A percentile compares a stretch with the other conserved stretches of the same genome.
phyloP scores from a whole-genome alignment of 176 grass and related monocot genomes.

The Triticum dicoccoides region DNA sequence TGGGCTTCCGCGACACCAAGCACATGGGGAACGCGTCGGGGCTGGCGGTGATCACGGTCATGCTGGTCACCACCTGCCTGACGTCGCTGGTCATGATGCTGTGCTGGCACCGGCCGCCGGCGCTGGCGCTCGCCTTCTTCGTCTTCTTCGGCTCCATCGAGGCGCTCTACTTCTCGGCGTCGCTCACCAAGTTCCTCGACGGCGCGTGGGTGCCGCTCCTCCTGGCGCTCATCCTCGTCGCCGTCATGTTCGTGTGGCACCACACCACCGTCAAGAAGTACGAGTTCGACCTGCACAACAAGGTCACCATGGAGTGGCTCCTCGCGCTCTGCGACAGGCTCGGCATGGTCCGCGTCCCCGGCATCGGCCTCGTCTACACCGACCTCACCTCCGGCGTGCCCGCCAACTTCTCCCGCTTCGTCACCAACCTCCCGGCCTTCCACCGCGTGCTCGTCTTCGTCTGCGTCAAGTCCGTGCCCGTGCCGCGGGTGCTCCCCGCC shows the following conservation, averaged over 20 bases:
- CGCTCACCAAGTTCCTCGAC: conserved; percentile 86
- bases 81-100: conserved; percentile 83
- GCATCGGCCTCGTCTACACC: conserved; percentile 93
- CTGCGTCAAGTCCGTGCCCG: conserved; percentile 85
- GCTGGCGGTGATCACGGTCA: conserved; percentile 89
- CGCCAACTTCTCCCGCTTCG: conserved; percentile 95
- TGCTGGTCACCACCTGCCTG: conserved; percentile 93
- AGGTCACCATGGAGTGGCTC: conserved; percentile 93
- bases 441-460: conserved; percentile 91
- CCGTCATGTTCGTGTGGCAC: conserved; percentile 94
- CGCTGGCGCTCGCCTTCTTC: conserved; percentile 66
- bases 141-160: conserved; percentile 92
- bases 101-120: conserved; percentile 77
- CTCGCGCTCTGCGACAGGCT: conserved; percentile 74
- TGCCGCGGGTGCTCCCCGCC: conserved; percentile 76
- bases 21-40: conserved; percentile 98
- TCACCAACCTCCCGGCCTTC: conserved; percentile 95
- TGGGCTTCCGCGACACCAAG: conserved; percentile 91
- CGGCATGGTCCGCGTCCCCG: conserved; percentile 89
- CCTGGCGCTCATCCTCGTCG: conserved; percentile 70
- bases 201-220: conserved; percentile 88
- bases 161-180: conserved; percentile 89
- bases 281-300: conserved; percentile 91
- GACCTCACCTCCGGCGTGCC: conserved; percentile 90
- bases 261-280: conserved; percentile 90